Evolutionary conservation across 2,329 filamentous ascomycete species (phyloP).

Genomic region (Fusarium oxysporum): DNA sequence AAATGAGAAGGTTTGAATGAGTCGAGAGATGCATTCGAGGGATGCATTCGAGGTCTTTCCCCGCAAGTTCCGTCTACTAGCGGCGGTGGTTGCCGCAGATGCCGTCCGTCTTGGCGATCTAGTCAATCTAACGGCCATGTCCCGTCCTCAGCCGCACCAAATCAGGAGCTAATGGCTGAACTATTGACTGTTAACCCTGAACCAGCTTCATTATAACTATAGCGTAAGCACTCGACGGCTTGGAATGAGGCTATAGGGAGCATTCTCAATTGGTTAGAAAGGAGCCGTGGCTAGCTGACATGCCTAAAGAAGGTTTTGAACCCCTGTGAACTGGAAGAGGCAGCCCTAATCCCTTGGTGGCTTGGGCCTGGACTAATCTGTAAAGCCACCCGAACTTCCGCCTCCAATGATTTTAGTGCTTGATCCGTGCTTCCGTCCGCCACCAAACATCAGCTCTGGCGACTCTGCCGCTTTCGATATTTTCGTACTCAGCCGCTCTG

Average conservation of each 20-base stretch:
- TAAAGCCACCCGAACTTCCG: not conserved
- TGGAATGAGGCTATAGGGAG: fast-evolving
- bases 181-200: not conserved
- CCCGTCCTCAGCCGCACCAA: not conserved
- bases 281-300: not conserved
- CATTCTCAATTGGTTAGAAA: not conserved
- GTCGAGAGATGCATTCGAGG: not conserved
- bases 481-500: not conserved
- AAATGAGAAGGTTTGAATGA: no score
- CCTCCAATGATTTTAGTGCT: not conserved
- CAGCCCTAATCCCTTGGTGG: not conserved
- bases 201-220: not conserved
- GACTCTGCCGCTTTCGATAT: not conserved
- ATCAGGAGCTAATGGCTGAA: not conserved
- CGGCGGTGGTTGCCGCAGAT: not conserved
- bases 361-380: not conserved
- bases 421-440: not conserved
- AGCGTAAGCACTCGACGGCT: fast-evolving
- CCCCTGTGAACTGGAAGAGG: not conserved
- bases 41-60: not conserved
- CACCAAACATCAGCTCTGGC: not conserved
- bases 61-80: not conserved
- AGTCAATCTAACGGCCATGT: not conserved
- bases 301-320: not conserved
- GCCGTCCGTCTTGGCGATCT: not conserved